phyloP scores from a whole-genome alignment of 345 rosid genomes.

The Hibiscus syriacus region DNA sequence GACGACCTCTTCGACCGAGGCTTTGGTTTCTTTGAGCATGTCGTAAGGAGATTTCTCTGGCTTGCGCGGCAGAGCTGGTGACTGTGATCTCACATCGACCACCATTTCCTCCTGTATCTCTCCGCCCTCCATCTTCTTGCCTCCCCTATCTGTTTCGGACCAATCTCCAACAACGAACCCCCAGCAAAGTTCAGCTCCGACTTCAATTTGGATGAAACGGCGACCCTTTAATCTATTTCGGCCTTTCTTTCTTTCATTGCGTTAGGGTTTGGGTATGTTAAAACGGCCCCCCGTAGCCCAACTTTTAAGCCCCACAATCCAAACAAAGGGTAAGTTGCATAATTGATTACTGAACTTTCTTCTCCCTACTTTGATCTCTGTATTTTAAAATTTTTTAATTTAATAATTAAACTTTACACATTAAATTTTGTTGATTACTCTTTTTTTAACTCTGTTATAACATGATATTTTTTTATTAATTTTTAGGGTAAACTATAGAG shows the following conservation, averaged over 20 bases:
- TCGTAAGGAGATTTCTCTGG: slow-evolving; percentile 50
- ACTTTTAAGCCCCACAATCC: too few relatives aligned
- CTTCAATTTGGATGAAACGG: neutral
- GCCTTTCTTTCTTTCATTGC: neutral
- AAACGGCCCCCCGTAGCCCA: too few relatives aligned
- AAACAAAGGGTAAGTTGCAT: too few relatives aligned
- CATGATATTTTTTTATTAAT: too few relatives aligned
- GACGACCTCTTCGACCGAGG: slow-evolving; percentile 69
- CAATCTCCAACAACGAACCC: neutral
- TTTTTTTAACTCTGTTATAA: too few relatives aligned
- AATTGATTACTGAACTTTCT: too few relatives aligned
- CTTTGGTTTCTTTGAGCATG: slow-evolving; percentile 55
- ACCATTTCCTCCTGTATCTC: slow-evolving; percentile 76
- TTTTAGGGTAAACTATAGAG: too few relatives aligned
- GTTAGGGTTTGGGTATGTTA: neutral
- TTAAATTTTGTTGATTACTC: too few relatives aligned
- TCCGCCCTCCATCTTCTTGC: slow-evolving; percentile 72
- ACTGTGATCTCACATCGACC: slow-evolving; percentile 26
- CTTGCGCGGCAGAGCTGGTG: slow-evolving; percentile 21
- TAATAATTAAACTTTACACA: too few relatives aligned
- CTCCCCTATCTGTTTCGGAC: slow-evolving; percentile 3
- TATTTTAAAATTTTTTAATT: too few relatives aligned
- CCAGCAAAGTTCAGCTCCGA: neutral
- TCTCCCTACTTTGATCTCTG: too few relatives aligned
- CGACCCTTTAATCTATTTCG: neutral